Conservation (phyloP, 306 rosid species). For the Rubus idaeus region DNA sequence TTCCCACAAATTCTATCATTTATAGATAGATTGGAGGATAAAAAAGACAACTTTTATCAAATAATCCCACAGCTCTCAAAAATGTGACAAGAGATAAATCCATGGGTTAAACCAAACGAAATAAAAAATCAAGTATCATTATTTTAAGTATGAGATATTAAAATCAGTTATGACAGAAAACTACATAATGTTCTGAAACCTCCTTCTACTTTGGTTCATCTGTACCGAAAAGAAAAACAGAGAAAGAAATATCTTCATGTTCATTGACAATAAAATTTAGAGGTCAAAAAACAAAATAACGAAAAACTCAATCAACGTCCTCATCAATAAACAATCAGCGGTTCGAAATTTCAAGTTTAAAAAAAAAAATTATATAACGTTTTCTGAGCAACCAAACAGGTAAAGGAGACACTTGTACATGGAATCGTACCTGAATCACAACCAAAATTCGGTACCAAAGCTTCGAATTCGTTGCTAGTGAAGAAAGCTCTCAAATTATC, state of each 20-base stretch:
- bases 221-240: neutral
- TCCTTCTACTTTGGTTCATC: neutral
- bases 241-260: neutral
- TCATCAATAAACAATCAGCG: neutral
- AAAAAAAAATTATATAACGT: neutral
- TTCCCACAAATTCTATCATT: neutral
- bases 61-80: neutral
- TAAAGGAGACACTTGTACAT: neutral
- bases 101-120: neutral
- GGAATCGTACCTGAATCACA: slow-evolving; percentile 12
- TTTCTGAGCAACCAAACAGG: slow-evolving; percentile 19
- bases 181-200: neutral
- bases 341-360: slow-evolving; percentile 6
- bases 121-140: neutral
- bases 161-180: neutral
- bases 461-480: slow-evolving; percentile 12
- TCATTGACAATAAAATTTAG: neutral
- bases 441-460: neutral
- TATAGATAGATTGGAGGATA: neutral
- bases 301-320: neutral
- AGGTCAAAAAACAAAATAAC: neutral
- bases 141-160: neutral
- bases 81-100: neutral
- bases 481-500: neutral
- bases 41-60: neutral